phyloP scores from a whole-genome alignment of 495 filamentous ascomycete species.

The Lophiotrema nucula region DNA sequence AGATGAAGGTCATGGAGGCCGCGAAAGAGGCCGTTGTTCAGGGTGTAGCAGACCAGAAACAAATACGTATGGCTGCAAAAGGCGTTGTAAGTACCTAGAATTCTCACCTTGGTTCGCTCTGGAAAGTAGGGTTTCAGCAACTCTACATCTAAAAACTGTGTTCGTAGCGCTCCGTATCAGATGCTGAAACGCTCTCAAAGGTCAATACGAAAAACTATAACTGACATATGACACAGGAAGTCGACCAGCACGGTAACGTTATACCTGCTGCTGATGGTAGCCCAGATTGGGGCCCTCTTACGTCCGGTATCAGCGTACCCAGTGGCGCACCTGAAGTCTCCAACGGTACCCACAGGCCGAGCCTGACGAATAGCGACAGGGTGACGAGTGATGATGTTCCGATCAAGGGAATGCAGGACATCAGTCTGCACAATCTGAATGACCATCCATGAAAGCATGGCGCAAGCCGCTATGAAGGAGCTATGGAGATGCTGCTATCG shows the following conservation, averaged over 20 bases:
- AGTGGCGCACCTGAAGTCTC: background rate
- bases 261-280: slow-evolving; percentile 42
- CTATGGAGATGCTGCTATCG: too few species aligned
- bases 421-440: slow-evolving; percentile 43
- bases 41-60: slow-evolving; percentile 60
- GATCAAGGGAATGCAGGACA: slow-evolving; percentile 33
- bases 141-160: background rate
- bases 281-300: slow-evolving; percentile 21
- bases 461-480: too few species aligned
- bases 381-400: slow-evolving; percentile 1
- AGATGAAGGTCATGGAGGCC: slow-evolving; percentile 66
- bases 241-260: slow-evolving; percentile 57
- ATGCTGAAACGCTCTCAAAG: too few species aligned
- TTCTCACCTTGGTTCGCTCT: background rate
- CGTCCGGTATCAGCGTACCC: slow-evolving; percentile 6
- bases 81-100: slow-evolving; percentile 45
- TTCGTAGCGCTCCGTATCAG: too few species aligned
- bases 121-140: background rate
- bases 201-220: too few species aligned
- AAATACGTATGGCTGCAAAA: slow-evolving; percentile 62
- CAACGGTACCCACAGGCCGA: slow-evolving; percentile 6
- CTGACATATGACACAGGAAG: slow-evolving; percentile 35
- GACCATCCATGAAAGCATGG: too few species aligned
- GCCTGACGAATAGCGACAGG: background rate
- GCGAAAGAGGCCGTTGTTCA: slow-evolving; percentile 67